Base-by-base conservation (phyloP, 768 basidiomycete species). In the Macrolepiota dolichaula region DNA sequence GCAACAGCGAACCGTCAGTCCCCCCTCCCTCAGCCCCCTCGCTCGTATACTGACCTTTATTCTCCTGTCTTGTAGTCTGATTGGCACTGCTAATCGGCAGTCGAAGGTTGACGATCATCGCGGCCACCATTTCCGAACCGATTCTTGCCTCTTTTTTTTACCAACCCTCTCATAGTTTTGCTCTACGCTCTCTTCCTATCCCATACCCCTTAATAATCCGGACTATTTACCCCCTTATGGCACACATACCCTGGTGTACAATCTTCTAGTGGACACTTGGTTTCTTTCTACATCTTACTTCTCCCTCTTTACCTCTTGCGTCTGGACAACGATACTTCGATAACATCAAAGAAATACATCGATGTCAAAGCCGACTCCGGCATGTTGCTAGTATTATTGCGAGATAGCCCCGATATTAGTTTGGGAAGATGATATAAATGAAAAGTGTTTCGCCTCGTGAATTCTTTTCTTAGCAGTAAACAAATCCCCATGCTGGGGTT, bases 71-170 rank as follows among this genome's bases (percentile, higher is more conserved):
- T 7, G 24, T 46, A 72, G 71, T 59, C 65, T 24, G 57, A 63
- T 32, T 72, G 71, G 71, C 66, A 65, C 19, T 72, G 71, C 61
- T 72, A 60, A 66, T 35, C 13, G 54, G 37, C 17, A 10, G 15
- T 13, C n/a, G 11, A 32, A 32, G 7, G 29, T 32, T 7, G 29
- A 32, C 29, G 7, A 3, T 7, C 29, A 32, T 32, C 7, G 7
- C 29, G 29, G 7, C 29, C 3, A 32, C 7, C 29, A 32, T 32
- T 32, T 7, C 29, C 29, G n/a, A n/a, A n/a, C n/a, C n/a, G n/a
- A 32, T 32, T 32, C 29, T 7, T 3, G 29, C 7, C 7, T 3
- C 29, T 3, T 32, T 32, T 32, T 32, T 32, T n/a, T n/a, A n/a
- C n/a, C n/a, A n/a, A n/a, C n/a, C n/a, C n/a, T n/a, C n/a, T n/a